Evolutionary conservation across 352 stramenopile genomes (phyloP).

Genomic region (Achlya hypogyna): DNA sequence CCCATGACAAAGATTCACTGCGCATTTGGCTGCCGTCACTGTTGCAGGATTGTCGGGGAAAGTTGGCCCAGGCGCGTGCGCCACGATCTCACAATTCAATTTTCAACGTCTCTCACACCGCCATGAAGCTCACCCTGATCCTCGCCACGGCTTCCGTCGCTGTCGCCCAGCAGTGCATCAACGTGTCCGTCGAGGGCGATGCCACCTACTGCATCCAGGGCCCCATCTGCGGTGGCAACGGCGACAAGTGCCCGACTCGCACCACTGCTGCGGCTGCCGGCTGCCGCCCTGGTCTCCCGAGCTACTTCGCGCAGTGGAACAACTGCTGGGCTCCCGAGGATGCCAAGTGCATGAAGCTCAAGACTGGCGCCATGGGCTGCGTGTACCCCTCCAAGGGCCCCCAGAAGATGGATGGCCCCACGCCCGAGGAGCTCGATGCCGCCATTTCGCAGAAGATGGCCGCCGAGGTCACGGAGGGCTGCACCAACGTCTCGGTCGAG

Average conservation of each 20-base stretch:
- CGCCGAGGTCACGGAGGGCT: background rate
- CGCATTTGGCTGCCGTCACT: too few species aligned
- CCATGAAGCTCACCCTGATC: background rate
- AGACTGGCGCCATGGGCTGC: slow-evolving; percentile 50
- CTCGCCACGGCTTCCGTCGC: background rate
- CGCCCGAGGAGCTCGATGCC: too few species aligned
- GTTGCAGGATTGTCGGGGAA: too few species aligned
- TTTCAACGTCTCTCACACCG: background rate
- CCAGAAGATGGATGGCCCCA: too few species aligned
- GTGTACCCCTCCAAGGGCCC: slow-evolving; percentile 22
- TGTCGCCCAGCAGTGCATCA: slow-evolving; percentile 19
- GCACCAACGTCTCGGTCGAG: slow-evolving; percentile 29
- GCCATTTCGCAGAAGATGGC: background rate
- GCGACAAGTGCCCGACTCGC: slow-evolving; percentile 27
- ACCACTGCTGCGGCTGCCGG: slow-evolving; percentile 27
- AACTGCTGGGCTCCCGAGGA: slow-evolving; percentile 43
- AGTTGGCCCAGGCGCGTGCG: too few species aligned
- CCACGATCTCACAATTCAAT: background rate
- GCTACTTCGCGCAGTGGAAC: slow-evolving; percentile 13
- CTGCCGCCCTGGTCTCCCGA: slow-evolving; percentile 24
- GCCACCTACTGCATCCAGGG: slow-evolving; percentile 40
- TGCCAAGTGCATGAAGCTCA: slow-evolving; percentile 38
- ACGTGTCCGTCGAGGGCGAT: slow-evolving; percentile 28
- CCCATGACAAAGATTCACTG: too few species aligned
- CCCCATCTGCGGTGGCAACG: slow-evolving; percentile 26